Evolutionary conservation across 345 rosid genomes (phyloP).

Genomic region (Eucalyptus albens): DNA sequence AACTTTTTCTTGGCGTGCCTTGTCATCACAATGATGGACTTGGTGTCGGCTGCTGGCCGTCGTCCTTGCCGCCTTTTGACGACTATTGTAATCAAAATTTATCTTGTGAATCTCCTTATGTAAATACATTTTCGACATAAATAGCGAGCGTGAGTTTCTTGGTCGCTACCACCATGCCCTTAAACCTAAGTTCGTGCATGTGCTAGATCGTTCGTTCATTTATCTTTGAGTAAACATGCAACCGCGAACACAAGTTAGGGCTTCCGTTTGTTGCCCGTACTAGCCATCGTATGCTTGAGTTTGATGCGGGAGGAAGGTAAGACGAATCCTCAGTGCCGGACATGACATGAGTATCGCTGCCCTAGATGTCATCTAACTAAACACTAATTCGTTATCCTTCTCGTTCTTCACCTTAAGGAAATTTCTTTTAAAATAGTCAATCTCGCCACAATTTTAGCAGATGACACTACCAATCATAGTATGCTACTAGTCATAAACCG

Average conservation of each 20-base stretch:
- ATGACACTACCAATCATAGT: fast-evolving
- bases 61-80: background rate
- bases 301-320: background rate
- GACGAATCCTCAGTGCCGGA: background rate
- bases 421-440: background rate
- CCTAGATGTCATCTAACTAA: background rate
- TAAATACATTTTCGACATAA: background rate
- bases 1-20: background rate
- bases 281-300: background rate
- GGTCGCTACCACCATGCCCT: background rate
- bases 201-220: background rate
- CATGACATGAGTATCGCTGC: background rate
- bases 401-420: background rate
- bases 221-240: background rate
- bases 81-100: background rate
- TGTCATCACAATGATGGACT: background rate
- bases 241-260: background rate
- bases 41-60: background rate
- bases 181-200: background rate
- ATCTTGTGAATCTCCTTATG: background rate
- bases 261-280: background rate
- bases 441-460: background rate
- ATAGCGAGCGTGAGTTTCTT: background rate
- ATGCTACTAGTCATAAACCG: background rate
- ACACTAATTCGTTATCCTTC: background rate